Conservation (phyloP, 257 asterid species). For the Verbena officinalis region DNA sequence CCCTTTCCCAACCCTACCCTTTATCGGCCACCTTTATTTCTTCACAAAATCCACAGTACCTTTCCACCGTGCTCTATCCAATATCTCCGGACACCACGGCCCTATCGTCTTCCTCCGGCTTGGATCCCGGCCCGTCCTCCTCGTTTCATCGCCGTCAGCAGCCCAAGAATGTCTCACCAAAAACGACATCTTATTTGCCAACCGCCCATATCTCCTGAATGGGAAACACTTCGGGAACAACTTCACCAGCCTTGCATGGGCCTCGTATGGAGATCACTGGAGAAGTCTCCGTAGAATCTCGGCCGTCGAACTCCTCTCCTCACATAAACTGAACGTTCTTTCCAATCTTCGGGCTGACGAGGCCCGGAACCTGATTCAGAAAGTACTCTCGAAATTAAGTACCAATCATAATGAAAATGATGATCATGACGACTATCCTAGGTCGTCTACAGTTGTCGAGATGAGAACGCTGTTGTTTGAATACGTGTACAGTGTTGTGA, state of each 20-base stretch:
- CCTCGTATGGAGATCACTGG: slow-evolving; percentile 53
- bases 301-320: slow-evolving; percentile 38
- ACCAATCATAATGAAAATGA: too few species aligned
- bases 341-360: slow-evolving; percentile 30
- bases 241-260: slow-evolving; percentile 50
- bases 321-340: slow-evolving; percentile 18
- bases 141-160: slow-evolving; percentile 50
- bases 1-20: slow-evolving; percentile 48
- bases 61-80: slow-evolving; percentile 43
- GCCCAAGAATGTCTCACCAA: slow-evolving; percentile 55
- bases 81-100: slow-evolving; percentile 40
- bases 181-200: slow-evolving; percentile 57
- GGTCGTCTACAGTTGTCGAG: too few species aligned
- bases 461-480: slow-evolving; percentile 28
- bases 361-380: slow-evolving; percentile 18
- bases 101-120: slow-evolving; percentile 44
- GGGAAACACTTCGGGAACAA: slow-evolving; percentile 62
- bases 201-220: slow-evolving; percentile 50
- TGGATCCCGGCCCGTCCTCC: slow-evolving; percentile 54
- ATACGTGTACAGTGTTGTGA: slow-evolving; percentile 26
- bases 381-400: not conserved
- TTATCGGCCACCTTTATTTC: slow-evolving; percentile 58
- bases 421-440: too few species aligned
- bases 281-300: slow-evolving; percentile 45
- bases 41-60: slow-evolving; percentile 45